Evolutionary conservation across 164 flowering plant genomes (phyloP).

Genomic region (Houttuynia cordata): DNA sequence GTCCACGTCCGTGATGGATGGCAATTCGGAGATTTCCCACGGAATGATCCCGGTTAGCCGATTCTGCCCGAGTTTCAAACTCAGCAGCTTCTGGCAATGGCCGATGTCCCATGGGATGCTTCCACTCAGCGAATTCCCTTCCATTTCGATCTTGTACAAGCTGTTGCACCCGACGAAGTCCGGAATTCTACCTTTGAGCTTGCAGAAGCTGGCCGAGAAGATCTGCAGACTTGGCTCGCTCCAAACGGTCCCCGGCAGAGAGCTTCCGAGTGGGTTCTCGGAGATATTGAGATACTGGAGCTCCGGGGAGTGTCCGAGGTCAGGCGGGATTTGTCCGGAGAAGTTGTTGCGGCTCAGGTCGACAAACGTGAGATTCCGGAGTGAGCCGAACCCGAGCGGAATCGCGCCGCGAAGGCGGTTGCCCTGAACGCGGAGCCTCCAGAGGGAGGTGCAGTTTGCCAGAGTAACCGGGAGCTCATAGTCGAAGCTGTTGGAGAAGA

Average conservation of each 20-base stretch:
- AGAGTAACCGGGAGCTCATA: slow-evolving; percentile 37
- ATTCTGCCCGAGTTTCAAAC: slow-evolving; percentile 42
- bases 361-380: slow-evolving; percentile 48
- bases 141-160: slow-evolving; percentile 65
- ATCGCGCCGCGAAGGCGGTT: slow-evolving; percentile 62
- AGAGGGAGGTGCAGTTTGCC: slow-evolving; percentile 48
- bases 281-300: slow-evolving; percentile 56
- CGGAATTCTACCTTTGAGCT: slow-evolving; percentile 49
- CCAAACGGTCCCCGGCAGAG: slow-evolving; percentile 61
- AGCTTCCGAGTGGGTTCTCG: slow-evolving; percentile 26
- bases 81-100: slow-evolving; percentile 66
- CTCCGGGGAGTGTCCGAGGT: slow-evolving; percentile 35
- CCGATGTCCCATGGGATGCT: slow-evolving; percentile 70
- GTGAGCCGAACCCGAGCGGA: slow-evolving; percentile 49
- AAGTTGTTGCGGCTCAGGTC: slow-evolving; percentile 65
- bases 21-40: slow-evolving; percentile 66
- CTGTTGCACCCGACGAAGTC: slow-evolving; percentile 55
- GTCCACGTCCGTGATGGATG: slow-evolving; percentile 64
- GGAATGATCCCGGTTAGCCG: slow-evolving; percentile 70
- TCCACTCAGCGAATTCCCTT: slow-evolving; percentile 48
- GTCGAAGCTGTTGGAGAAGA: slow-evolving; percentile 56
- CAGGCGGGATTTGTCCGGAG: slow-evolving; percentile 54
- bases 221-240: slow-evolving; percentile 50
- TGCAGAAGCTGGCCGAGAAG: slow-evolving; percentile 42
- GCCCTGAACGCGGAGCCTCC: slow-evolving; percentile 44